phyloP scores from a whole-genome alignment of 805 yeast species.

The Kluyveromyces dobzhanskii region DNA sequence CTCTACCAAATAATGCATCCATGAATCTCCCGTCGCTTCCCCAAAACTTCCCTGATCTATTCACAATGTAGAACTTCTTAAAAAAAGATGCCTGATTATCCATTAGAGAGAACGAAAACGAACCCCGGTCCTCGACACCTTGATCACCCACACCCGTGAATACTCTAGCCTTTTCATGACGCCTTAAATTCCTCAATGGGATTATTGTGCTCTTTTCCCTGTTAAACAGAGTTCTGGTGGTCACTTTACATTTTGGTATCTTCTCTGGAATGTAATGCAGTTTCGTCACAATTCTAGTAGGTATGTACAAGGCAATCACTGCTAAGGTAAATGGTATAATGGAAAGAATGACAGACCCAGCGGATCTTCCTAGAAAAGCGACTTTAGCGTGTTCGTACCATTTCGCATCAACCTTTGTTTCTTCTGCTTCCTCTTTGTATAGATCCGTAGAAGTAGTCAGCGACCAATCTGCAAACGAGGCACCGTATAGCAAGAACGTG shows the following conservation, averaged over 20 bases:
- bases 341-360: conserved; percentile 19
- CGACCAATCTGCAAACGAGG: conserved; percentile 23
- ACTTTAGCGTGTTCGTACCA: conserved; percentile 8
- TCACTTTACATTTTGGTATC: conserved; percentile 15
- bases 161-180: conserved; percentile 13
- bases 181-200: conserved; percentile 12
- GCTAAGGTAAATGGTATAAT: conserved; percentile 23
- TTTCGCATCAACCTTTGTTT: background rate
- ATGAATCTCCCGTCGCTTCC: conserved; percentile 24
- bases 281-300: conserved; percentile 23
- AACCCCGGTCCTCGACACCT: conserved; percentile 25
- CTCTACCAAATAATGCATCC: conserved; percentile 24
- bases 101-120: conserved; percentile 20
- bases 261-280: conserved; percentile 21
- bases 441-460: conserved; percentile 14
- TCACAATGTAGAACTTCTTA: conserved; percentile 19
- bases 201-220: conserved; percentile 5
- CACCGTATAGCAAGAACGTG: conserved; percentile 22
- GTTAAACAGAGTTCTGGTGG: conserved; percentile 14
- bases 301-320: conserved; percentile 14
- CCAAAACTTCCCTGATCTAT: conserved; percentile 25
- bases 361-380: conserved; percentile 13
- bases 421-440: conserved; percentile 1
- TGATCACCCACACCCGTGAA: conserved; percentile 26
- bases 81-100: conserved; percentile 14